Percentiles rank a stretch among this genome's conserved stretches.
These are phyloP conservation scores for Tardiomyces blankii DNA, from an alignment of 1,139 yeast genomes.

Conservation along the genomic window DNA sequence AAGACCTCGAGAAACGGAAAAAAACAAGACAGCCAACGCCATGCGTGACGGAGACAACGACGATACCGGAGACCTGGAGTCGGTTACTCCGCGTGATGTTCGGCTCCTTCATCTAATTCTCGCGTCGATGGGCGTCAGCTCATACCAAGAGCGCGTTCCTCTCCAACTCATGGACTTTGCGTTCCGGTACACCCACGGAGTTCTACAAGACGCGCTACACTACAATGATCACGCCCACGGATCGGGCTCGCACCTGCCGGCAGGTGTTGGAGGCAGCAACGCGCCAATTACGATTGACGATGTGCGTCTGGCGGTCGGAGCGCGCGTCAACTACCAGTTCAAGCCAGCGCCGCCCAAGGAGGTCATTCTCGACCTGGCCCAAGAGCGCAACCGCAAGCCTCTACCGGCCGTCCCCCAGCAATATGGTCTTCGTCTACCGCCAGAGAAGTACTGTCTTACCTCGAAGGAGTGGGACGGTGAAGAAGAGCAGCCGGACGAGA, in stretches of 20 bases:
- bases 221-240: slow-evolving; percentile 65
- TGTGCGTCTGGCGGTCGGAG: slow-evolving; percentile 82
- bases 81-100: slow-evolving; percentile 69
- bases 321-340: slow-evolving; percentile 88
- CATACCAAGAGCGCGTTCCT: slow-evolving; percentile 93
- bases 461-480: slow-evolving; percentile 62
- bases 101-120: slow-evolving; percentile 78
- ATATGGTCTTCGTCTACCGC: slow-evolving; percentile 92
- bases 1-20: too few relatives aligned
- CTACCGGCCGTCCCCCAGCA: slow-evolving; percentile 87
- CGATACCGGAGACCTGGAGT: slow-evolving; percentile 2
- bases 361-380: slow-evolving; percentile 77
- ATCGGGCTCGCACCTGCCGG: slow-evolving; percentile 22
- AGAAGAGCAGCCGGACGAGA: slow-evolving; percentile 41
- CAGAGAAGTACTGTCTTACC: slow-evolving; percentile 92
- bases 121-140: slow-evolving; percentile 87
- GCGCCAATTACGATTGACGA: slow-evolving; percentile 73
- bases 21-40: too few relatives aligned
- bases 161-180: slow-evolving; percentile 95
- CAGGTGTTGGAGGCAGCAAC: slow-evolving; percentile 32
- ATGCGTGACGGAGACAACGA: background rate
- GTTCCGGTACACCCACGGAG: slow-evolving; percentile 74
- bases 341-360: slow-evolving; percentile 95
- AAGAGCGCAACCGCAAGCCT: slow-evolving; percentile 79
- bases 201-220: slow-evolving; percentile 76